Evolutionary conservation across 495 filamentous ascomycete genomes (phyloP).

Genomic region (Hypoxylon fragiforme): DNA sequence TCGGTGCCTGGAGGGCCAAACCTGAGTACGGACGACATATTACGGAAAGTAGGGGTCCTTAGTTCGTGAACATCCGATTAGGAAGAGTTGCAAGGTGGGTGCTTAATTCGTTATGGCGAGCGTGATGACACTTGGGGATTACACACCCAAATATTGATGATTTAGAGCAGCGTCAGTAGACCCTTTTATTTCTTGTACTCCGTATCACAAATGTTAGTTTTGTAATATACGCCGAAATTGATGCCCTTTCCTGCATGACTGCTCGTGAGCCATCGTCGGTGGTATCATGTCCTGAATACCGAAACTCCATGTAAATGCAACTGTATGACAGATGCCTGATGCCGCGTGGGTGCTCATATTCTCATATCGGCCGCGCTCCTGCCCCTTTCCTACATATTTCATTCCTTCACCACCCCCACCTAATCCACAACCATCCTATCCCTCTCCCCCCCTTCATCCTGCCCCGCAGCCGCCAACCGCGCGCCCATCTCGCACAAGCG

Average conservation of each 20-base stretch:
- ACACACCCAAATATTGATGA: neutral
- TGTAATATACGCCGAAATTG: too few relatives aligned
- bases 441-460: constrained; percentile 34
- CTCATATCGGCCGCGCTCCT: too few relatives aligned
- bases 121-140: neutral
- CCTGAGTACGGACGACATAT: constrained; percentile 66
- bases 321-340: neutral
- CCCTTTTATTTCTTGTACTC: too few relatives aligned
- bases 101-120: neutral
- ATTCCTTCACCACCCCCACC: neutral
- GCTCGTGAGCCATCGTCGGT: too few relatives aligned
- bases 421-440: constrained; percentile 27
- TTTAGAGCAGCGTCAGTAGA: neutral
- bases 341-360: neutral
- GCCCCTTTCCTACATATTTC: constrained; percentile 4
- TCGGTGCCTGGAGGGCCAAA: constrained; percentile 66
- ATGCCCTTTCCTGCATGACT: neutral
- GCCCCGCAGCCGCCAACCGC: constrained; percentile 36
- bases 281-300: constrained; percentile 20
- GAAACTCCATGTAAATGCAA: constrained; percentile 20
- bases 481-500: constrained; percentile 48
- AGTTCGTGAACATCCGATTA: neutral
- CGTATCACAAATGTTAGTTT: too few relatives aligned
- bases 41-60: constrained; percentile 59
- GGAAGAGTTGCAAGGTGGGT: too few relatives aligned